phyloP scores from a whole-genome alignment of 2,329 filamentous ascomycete species.

The Aureobasidium sp. region DNA sequence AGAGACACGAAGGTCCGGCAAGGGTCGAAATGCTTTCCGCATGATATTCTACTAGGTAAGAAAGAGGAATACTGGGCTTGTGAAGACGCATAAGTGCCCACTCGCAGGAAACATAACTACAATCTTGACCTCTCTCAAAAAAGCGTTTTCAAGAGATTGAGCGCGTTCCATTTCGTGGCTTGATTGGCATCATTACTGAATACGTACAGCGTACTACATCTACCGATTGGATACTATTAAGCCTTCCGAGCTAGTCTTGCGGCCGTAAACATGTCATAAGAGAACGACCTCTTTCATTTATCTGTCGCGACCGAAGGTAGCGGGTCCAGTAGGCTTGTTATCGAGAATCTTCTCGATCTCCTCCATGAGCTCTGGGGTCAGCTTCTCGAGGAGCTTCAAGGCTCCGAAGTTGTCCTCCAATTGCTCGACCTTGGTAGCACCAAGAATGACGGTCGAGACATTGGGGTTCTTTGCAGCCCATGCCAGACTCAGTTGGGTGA shows the following conservation, averaged over 20 bases:
- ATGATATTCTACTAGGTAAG: background rate
- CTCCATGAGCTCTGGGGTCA: constrained; percentile 34
- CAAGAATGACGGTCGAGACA: constrained; percentile 51
- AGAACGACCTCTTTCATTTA: background rate
- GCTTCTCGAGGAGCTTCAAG: constrained; percentile 34
- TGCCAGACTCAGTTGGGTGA: constrained; percentile 50
- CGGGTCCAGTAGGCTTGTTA: constrained; percentile 32
- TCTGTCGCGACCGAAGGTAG: constrained; percentile 32
- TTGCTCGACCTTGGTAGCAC: constrained; percentile 45
- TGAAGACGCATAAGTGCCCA: too few species aligned
- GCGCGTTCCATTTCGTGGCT: background rate
- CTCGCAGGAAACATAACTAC: background rate
- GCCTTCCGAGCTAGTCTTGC: background rate
- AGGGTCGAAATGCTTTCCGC: background rate
- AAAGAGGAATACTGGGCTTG: background rate
- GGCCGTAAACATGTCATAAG: background rate
- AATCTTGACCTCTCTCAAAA: background rate
- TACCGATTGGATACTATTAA: background rate
- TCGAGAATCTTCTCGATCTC: constrained; percentile 39
- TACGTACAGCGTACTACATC: background rate
- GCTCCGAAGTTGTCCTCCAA: constrained; percentile 45
- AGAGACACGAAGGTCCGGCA: background rate
- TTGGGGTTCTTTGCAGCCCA: constrained; percentile 55
- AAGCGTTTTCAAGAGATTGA: too few species aligned
- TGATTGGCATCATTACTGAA: background rate